A percentile compares a stretch with the other conserved stretches of the same genome.
These are phyloP conservation scores for Corymbia maculata DNA, from an alignment of 345 rosid genomes.

Conservation along the genomic window DNA sequence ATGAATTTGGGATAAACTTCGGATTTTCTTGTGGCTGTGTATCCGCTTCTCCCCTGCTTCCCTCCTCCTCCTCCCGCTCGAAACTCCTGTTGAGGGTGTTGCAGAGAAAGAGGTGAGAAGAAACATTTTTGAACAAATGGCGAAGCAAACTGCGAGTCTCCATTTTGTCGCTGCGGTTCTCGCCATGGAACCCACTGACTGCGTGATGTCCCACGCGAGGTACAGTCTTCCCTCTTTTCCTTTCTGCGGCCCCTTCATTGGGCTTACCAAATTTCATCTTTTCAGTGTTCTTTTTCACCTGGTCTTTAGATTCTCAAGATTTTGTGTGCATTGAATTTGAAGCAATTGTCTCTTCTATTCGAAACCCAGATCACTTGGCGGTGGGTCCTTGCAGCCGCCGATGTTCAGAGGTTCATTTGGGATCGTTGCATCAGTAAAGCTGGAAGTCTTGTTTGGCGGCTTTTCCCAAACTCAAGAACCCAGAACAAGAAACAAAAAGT, in stretches of 20 bases:
- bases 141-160: constrained; percentile 15
- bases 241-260: background rate
- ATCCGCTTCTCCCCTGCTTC: background rate
- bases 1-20: background rate
- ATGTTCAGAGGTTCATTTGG: constrained; percentile 62
- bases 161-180: constrained; percentile 55
- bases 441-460: constrained; percentile 14
- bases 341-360: background rate
- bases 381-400: constrained; percentile 39
- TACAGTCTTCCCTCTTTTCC: background rate
- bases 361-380: constrained; percentile 36
- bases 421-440: constrained; percentile 38
- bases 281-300: background rate
- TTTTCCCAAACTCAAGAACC: background rate
- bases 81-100: background rate
- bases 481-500: background rate
- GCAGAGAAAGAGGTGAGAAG: too few species aligned
- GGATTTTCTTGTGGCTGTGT: background rate
- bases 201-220: constrained; percentile 46
- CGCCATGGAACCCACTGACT: constrained; percentile 58
- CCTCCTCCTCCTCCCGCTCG: background rate
- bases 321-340: background rate
- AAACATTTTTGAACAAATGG: background rate
- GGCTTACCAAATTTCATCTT: background rate
- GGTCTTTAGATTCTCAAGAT: background rate